A percentile compares a stretch with the other conserved stretches of the same genome.
Conservation (phyloP, 2,329 filamentous ascomycete species). For the Colletotrichum spaethianum region DNA sequence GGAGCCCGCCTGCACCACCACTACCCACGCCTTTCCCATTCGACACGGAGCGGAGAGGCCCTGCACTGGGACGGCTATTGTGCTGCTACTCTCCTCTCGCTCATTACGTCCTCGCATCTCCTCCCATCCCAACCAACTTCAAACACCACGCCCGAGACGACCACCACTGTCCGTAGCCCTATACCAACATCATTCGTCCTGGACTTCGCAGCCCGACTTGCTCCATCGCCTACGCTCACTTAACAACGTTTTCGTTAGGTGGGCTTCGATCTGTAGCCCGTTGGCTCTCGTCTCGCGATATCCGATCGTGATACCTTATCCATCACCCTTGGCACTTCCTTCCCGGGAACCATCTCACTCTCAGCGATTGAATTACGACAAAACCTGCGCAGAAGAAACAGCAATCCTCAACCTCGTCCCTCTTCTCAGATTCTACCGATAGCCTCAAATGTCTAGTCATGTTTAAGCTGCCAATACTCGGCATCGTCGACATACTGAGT, state of each 20-base stretch:
- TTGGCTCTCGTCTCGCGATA: background rate
- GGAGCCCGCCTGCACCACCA: constrained; percentile 9
- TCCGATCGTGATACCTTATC: background rate
- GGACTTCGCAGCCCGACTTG: background rate
- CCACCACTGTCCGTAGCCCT: constrained; percentile 41
- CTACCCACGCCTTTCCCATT: constrained; percentile 44
- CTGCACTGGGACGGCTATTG: background rate
- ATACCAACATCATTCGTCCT: background rate
- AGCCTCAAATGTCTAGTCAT: constrained; percentile 51
- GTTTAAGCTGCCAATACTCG: constrained; percentile 48
- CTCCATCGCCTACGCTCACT: background rate
- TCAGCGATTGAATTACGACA: background rate
- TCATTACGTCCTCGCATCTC: constrained; percentile 20
- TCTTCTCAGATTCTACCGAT: background rate
- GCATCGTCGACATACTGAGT: constrained; percentile 44
- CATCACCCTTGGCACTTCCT: background rate
- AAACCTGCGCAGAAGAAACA: background rate
- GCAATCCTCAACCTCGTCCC: background rate
- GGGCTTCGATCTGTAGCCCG: background rate
- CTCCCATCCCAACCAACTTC: constrained; percentile 26
- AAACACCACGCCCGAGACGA: constrained; percentile 52
- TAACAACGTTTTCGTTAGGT: background rate
- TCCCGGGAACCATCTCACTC: background rate
- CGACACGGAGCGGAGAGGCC: background rate
- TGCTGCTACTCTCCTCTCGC: constrained; percentile 16